Base-by-base conservation (phyloP, 2,329 filamentous ascomycete genomes). In the Gaeumannomyces tritici region DNA sequence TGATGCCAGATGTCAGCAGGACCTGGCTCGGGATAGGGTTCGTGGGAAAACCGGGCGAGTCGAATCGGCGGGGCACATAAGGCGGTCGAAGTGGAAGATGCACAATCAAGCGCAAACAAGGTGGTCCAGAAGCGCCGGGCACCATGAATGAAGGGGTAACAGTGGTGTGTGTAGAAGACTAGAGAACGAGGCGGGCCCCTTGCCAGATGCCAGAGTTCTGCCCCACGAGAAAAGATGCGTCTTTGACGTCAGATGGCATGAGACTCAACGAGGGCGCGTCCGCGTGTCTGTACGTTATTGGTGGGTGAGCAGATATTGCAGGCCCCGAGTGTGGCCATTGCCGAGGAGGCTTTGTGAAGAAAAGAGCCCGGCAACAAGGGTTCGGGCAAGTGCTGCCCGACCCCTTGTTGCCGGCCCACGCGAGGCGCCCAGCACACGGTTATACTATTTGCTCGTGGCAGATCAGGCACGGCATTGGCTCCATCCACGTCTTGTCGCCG, bases 401-500 rank as follows among this genome's bases (percentile, higher is more conserved):
- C n/a, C n/a, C n/a, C n/a, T n/a, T n/a, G n/a, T n/a, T n/a, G n/a
- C n/a, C n/a, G 35, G 21, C 6, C 42, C 21, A n/a, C 1, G 21
- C 4, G 21, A 51, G n/a, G 18, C 21, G 42, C 42, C 8, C 12
- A 3, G 42, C 18, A 7, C 12, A 82, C 82, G n/a, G 15, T n/a
- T 61, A 61, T 12, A 55, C 47, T 63, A 84, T 79, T 56, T 72
- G 71, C n/a, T 73, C 68, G 27, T 73, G 73, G 68, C 83, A 86
- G 55, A 82, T 68, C 47, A 85, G 74, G 65, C 83, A 86, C 59
- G 74, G 71, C 35, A 80, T 70, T 4, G 76, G 75, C 68, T 85
- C 81, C 13, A 75, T 78, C 83, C 83, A 86, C 12, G 72, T 73
- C 70, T 80, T 83, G 35, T 79, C 77, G 2, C 81, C 81, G 12